Evolutionary conservation across 1,139 yeast species (phyloP).

Genomic region (Candida frijolesensis): DNA sequence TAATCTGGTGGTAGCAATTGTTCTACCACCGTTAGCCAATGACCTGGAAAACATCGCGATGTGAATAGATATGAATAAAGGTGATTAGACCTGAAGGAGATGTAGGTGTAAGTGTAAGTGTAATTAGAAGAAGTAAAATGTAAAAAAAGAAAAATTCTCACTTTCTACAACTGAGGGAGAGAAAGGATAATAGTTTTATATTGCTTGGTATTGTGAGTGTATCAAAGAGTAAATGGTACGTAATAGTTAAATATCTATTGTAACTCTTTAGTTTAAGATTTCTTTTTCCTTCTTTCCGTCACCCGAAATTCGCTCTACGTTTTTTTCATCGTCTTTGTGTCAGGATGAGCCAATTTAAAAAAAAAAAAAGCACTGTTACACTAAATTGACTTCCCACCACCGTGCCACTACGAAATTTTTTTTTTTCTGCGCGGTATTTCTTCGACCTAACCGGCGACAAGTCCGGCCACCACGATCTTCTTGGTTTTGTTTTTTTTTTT

Average conservation of each 20-base stretch:
- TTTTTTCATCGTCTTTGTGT: not conserved
- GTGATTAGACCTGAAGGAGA: not conserved
- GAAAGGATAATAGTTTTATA: slow-evolving; percentile 5
- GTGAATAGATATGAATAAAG: slow-evolving; percentile 5
- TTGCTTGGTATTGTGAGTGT: too few relatives aligned
- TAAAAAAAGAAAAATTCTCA: slow-evolving; percentile 1
- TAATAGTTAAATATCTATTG: not conserved
- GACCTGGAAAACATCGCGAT: slow-evolving; percentile 6
- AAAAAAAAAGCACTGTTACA: too few relatives aligned
- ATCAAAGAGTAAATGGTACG: not conserved
- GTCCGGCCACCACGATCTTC: too few relatives aligned
- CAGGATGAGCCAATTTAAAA: not conserved
- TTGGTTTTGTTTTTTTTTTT: too few relatives aligned
- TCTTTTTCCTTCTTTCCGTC: not conserved
- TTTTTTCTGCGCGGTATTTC: too few relatives aligned
- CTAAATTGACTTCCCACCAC: too few relatives aligned
- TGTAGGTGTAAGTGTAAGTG: not conserved
- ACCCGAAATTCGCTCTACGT: slow-evolving; percentile 1
- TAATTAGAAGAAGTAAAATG: not conserved
- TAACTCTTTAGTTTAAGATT: not conserved
- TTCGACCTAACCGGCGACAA: too few relatives aligned
- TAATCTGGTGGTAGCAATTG: slow-evolving; percentile 21
- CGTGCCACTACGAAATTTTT: too few relatives aligned
- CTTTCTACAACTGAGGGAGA: not conserved
- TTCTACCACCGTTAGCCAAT: slow-evolving; percentile 12